Conservation (phyloP, 352 stramenopile genomes). For the Globisporangium echinulatum region DNA sequence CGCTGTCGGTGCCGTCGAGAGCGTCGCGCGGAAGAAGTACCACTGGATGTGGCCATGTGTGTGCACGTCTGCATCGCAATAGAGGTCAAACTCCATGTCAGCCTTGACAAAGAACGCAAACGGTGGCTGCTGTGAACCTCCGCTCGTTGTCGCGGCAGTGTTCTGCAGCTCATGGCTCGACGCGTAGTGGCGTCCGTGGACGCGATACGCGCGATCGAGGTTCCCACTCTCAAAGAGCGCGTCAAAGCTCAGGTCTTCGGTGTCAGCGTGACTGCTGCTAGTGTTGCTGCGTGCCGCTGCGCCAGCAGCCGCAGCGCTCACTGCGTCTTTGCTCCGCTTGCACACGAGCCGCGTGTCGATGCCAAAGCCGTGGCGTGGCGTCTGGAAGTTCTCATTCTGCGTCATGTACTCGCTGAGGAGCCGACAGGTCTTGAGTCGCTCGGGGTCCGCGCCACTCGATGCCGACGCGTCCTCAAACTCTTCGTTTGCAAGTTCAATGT, state of each 20-base stretch:
- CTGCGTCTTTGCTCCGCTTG: slow-evolving; percentile 52
- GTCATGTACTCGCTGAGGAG: slow-evolving; percentile 64
- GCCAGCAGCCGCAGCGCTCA: slow-evolving; percentile 1
- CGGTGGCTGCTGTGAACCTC: slow-evolving; percentile 15
- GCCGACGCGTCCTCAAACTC: slow-evolving; percentile 20
- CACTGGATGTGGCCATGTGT: slow-evolving; percentile 84
- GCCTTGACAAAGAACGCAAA: slow-evolving; percentile 53
- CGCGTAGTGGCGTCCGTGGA: slow-evolving; percentile 48
- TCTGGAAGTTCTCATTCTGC: slow-evolving; percentile 60
- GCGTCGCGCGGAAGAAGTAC: slow-evolving; percentile 77
- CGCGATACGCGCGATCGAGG: slow-evolving; percentile 58
- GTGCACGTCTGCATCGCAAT: slow-evolving; percentile 62
- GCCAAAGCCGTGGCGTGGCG: slow-evolving; percentile 48
- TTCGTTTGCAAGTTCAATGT: slow-evolving; percentile 34
- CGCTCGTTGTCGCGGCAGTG: background rate
- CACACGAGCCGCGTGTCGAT: slow-evolving; percentile 52
- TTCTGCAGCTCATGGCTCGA: slow-evolving; percentile 30
- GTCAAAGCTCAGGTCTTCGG: slow-evolving; percentile 38
- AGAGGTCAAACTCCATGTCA: slow-evolving; percentile 70
- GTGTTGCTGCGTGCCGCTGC: background rate
- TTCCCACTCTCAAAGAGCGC: slow-evolving; percentile 77
- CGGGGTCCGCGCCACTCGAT: slow-evolving; percentile 6
- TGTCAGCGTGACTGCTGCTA: slow-evolving; percentile 8
- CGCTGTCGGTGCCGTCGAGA: slow-evolving; percentile 13
- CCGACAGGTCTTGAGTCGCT: slow-evolving; percentile 28